phyloP scores from a whole-genome alignment of 805 yeast genomes.

The Pichia nanzhaoensis region DNA sequence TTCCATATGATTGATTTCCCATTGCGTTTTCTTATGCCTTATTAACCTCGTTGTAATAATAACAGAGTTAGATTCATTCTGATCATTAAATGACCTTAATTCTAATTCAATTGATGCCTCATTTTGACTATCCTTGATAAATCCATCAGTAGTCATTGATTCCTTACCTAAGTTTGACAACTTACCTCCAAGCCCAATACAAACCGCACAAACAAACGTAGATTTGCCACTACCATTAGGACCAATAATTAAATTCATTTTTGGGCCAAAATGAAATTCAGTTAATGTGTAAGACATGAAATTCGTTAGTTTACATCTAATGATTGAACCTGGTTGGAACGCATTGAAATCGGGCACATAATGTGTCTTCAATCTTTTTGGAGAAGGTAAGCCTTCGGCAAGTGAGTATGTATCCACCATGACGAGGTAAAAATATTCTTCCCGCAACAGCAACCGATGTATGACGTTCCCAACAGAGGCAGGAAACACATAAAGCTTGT shows the following conservation, averaged over 20 bases:
- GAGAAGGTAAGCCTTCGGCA: conserved; percentile 8
- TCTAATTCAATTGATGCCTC: conserved; percentile 44
- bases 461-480: no score
- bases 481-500: no score
- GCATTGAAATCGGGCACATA: conserved; percentile 19
- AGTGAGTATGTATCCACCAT: background rate
- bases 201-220: conserved; percentile 87
- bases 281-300: conserved; percentile 65
- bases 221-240: conserved; percentile 97
- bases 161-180: conserved; percentile 67
- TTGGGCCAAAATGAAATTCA: conserved; percentile 73
- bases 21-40: conserved; percentile 41
- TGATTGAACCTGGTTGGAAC: conserved; percentile 41
- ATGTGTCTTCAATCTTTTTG: conserved; percentile 18
- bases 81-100: conserved; percentile 33
- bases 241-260: conserved; percentile 86
- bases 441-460: no score
- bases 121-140: conserved; percentile 62
- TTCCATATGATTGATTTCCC: conserved; percentile 40
- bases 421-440: no score
- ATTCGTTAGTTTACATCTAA: conserved; percentile 47
- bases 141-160: conserved; percentile 50
- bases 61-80: conserved; percentile 19
- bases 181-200: conserved; percentile 80
- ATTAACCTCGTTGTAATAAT: conserved; percentile 39